Evolutionary conservation across 495 filamentous ascomycete genomes (phyloP).

Genomic region (Penicillium cataractarum): DNA sequence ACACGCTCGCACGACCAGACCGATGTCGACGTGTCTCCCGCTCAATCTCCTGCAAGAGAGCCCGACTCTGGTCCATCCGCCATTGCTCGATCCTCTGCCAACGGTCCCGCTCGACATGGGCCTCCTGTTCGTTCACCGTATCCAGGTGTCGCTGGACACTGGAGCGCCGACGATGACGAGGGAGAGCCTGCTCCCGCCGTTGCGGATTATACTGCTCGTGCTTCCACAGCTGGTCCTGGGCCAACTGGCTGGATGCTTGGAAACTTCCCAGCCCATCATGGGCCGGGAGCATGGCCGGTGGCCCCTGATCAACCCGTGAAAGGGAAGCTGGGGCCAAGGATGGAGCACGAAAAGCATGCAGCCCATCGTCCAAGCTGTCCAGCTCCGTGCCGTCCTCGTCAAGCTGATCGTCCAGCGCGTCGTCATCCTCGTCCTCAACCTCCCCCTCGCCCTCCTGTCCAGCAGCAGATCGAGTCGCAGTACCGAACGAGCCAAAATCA

Average conservation of each 20-base stretch:
- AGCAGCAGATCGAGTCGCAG: conserved; percentile 55
- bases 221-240: conserved; percentile 82
- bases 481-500: conserved; percentile 83
- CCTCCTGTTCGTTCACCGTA: conserved; percentile 63
- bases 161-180: conserved; percentile 50
- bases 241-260: conserved; percentile 52
- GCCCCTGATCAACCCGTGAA: conserved; percentile 51
- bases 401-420: conserved; percentile 53
- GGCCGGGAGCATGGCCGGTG: conserved; percentile 72
- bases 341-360: conserved; percentile 78
- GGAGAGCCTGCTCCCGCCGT: conserved; percentile 40
- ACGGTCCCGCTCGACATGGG: conserved; percentile 62
- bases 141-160: conserved; percentile 68
- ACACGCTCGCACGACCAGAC: conserved; percentile 38
- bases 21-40: conserved; percentile 72
- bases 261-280: conserved; percentile 94
- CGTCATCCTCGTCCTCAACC: conserved; percentile 52
- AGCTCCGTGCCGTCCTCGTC: conserved; percentile 73
- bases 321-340: conserved; percentile 57
- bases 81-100: conserved; percentile 85
- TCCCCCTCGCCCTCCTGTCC: conserved; percentile 51
- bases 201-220: conserved; percentile 81
- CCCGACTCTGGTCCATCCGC: conserved; percentile 86
- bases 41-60: conserved; percentile 85
- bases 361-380: conserved; percentile 87